Percentiles rank a stretch among this genome's conserved stretches.
Conservation (phyloP, 1,284 basidiomycete genomes). For the Rhodotorula sp. region DNA sequence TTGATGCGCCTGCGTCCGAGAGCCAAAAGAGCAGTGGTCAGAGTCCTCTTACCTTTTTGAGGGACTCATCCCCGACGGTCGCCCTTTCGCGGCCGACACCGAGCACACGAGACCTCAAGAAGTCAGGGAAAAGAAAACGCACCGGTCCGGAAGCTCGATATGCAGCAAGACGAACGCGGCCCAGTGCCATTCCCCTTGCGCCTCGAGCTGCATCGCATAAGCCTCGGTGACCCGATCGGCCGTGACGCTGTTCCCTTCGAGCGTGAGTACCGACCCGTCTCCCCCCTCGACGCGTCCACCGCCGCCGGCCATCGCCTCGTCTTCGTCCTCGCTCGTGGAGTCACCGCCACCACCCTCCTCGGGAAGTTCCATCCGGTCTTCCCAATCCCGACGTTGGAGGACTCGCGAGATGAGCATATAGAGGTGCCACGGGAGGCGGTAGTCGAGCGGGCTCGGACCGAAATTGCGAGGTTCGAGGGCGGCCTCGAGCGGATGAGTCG, state of each 20-base stretch:
- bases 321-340: slow-evolving; percentile 49
- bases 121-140: slow-evolving; percentile 46
- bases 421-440: slow-evolving; percentile 86
- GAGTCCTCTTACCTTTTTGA: neutral
- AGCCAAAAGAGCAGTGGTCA: neutral
- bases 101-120: no score
- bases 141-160: slow-evolving; percentile 76
- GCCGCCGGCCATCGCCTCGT: neutral
- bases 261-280: neutral
- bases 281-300: neutral
- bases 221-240: slow-evolving; percentile 79
- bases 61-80: no score
- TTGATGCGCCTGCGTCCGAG: slow-evolving; percentile 61
- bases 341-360: slow-evolving; percentile 38
- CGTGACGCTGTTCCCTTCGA: slow-evolving; percentile 69
- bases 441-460: slow-evolving; percentile 72
- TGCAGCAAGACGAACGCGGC: slow-evolving; percentile 88
- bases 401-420: slow-evolving; percentile 83
- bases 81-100: no score
- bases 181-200: slow-evolving; percentile 75
- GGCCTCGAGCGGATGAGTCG: slow-evolving; percentile 55
- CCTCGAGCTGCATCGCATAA: slow-evolving; percentile 86
- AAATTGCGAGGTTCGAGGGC: slow-evolving; percentile 68
- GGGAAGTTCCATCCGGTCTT: slow-evolving; percentile 61
- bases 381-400: slow-evolving; percentile 78